A percentile compares a stretch with the other conserved stretches of the same genome.
Conservation (phyloP, 1,284 basidiomycete genomes). For the Pseudozyma pruni region DNA sequence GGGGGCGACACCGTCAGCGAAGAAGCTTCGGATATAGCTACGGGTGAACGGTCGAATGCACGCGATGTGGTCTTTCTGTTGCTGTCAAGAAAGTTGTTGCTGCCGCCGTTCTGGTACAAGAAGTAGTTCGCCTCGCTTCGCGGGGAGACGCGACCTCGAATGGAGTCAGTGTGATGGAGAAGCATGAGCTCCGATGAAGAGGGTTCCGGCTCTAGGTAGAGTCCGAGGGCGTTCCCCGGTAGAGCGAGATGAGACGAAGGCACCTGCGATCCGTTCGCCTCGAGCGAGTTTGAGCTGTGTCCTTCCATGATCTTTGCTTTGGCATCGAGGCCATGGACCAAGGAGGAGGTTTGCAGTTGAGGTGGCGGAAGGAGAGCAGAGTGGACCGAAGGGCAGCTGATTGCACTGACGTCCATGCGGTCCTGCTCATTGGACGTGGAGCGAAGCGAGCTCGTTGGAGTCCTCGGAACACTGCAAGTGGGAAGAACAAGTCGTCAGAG, state of each 20-base stretch:
- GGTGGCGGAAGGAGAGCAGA: constrained; percentile 2
- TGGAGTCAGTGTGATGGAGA: background rate
- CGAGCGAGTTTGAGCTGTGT: background rate
- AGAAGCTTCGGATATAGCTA: constrained; percentile 2
- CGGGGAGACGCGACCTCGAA: constrained; percentile 1
- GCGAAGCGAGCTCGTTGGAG: constrained; percentile 36
- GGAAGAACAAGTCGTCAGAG: too few species aligned
- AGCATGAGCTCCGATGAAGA: constrained; percentile 15
- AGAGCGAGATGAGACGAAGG: constrained; percentile 8
- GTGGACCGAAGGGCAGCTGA: constrained; percentile 4
- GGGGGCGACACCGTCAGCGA: constrained; percentile 16
- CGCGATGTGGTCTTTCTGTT: background rate
- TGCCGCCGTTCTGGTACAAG: background rate
- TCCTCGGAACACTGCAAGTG: constrained; percentile 8
- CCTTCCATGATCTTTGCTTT: background rate
- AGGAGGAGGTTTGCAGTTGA: constrained; percentile 2
- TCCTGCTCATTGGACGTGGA: constrained; percentile 11
- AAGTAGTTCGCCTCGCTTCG: constrained; percentile 20
- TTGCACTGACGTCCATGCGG: constrained; percentile 1
- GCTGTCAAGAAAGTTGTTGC: background rate
- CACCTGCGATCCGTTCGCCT: background rate
- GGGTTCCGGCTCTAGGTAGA: constrained; percentile 19
- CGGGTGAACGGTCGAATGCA: constrained; percentile 16
- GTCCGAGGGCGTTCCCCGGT: constrained; percentile 24
- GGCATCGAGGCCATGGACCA: background rate